Base-by-base conservation (phyloP, 805 yeast genomes). In the Kluyveromyces dobzhanskii region DNA sequence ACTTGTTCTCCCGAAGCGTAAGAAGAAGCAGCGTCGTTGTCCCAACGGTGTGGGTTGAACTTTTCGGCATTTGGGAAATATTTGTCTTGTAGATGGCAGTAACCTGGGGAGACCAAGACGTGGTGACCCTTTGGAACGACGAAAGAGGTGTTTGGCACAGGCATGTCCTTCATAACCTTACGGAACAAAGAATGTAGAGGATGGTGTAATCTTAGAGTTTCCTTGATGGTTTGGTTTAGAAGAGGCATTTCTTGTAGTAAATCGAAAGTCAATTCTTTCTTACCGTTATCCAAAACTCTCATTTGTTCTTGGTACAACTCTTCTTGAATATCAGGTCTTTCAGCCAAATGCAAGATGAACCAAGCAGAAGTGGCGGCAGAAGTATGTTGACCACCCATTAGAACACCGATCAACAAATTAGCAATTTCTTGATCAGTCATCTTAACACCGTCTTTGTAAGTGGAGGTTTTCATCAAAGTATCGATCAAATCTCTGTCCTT, bases 351-450 rank as follows among this genome's bases (percentile, higher is more conserved):
- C 48, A 92, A 72, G 57, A 92, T 68, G 56, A 79, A 78, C 98
- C 98, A 92, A 13, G 97, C 83, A 30, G 95, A 84, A 17, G 98
- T 92, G 17, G 97, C 75, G 32, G 97, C 92, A 46, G 95, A 83
- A 19, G 98, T 92, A 64, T 92, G 98, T 69, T 92, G 98, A 46
- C 98, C 98, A 54, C 98, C 98, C 98, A 92, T 92, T 45, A 92
- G 71, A 40, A 92, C 82, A 62, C 97, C 98, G 63, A 92, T 90
- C 61, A 87, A 69, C 62, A 92, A 70, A 64, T 88, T 84, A 36
- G 97, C 92, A 56, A 92, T 86, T 66, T 92, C 95, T 61, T 80
- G 80, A 62, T 92, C 98, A 19, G 95, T 81, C 97, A 92, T 88
- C 56, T 73, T 72, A 35, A 80, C 78, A 52, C 98, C 98, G 59